phyloP scores from a whole-genome alignment of 2,329 filamentous ascomycete species.

The Colletotrichum spinosum region DNA sequence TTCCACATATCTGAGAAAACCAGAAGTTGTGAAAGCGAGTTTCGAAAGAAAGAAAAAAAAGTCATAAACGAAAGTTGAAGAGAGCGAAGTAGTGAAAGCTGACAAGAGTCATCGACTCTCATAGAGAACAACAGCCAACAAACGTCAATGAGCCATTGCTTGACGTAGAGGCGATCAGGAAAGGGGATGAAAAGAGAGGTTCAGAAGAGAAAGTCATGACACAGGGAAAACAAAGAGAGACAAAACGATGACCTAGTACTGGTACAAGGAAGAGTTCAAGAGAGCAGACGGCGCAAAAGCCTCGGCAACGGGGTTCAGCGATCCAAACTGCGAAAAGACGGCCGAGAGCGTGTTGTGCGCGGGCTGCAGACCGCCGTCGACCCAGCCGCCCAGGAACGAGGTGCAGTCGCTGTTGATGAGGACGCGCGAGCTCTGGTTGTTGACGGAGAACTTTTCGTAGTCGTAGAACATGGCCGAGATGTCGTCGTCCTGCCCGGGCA shows the following conservation, averaged over 20 bases:
- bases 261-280: constrained; percentile 4
- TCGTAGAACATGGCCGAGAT: constrained; percentile 23
- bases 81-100: no score
- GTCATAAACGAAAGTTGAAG: no score
- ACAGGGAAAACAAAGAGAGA: no score
- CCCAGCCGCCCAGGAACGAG: constrained; percentile 21
- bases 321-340: constrained; percentile 10
- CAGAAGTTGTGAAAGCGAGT: no score
- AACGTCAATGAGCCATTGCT: no score
- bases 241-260: neutral
- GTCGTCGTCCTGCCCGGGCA: constrained; percentile 11
- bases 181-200: no score
- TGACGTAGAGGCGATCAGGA: no score
- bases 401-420: constrained; percentile 22
- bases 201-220: no score
- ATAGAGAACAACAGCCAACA: no score
- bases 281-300: neutral
- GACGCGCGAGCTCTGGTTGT: constrained; percentile 5
- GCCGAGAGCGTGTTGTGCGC: constrained; percentile 22
- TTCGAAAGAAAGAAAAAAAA: no score
- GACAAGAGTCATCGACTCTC: no score
- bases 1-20: no score
- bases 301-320: constrained; percentile 4
- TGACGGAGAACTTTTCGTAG: constrained; percentile 6
- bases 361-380: constrained; percentile 12